phyloP scores from a whole-genome alignment of 768 basidiomycete genomes.

The Russula griseocarnosa region DNA sequence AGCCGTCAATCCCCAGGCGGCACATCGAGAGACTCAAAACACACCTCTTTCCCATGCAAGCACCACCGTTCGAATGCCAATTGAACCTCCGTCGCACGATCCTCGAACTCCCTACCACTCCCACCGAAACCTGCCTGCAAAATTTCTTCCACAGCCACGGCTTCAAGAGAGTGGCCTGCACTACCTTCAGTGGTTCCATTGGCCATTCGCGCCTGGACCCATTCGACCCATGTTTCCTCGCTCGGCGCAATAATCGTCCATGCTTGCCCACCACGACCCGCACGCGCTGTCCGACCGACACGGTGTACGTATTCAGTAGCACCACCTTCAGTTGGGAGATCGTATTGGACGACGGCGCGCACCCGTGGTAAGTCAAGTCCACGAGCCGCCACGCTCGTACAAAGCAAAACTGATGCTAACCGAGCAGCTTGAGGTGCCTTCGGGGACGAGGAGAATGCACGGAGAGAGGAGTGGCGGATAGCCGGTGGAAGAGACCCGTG shows the following conservation, averaged over 20 bases:
- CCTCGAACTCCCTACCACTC: constrained; percentile 72
- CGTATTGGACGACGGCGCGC: constrained; percentile 91
- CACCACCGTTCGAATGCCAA: constrained; percentile 95
- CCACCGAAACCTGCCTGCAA: constrained; percentile 84
- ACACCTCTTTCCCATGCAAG: constrained; percentile 61
- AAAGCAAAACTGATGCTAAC: constrained; percentile 73
- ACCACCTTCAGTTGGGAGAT: constrained; percentile 95
- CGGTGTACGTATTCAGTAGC: constrained; percentile 96
- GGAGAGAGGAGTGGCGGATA: constrained; percentile 77
- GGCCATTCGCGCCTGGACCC: constrained; percentile 83
- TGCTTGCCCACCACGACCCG: constrained; percentile 91
- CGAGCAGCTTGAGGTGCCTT: constrained; percentile 32
- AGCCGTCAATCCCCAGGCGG: not conserved
- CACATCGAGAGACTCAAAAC: constrained; percentile 1
- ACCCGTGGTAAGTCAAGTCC: constrained; percentile 95
- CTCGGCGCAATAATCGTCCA: constrained; percentile 89
- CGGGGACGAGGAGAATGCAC: constrained; percentile 60
- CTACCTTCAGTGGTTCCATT: constrained; percentile 40
- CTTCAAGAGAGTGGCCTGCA: constrained; percentile 49
- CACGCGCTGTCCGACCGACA: constrained; percentile 95
- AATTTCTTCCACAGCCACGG: constrained; percentile 64
- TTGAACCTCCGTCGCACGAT: constrained; percentile 92
- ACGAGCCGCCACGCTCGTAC: constrained; percentile 97
- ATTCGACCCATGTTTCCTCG: constrained; percentile 85
- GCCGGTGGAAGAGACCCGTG: constrained; percentile 88